Percentiles rank a stretch among this genome's conserved stretches.
phyloP scores from a whole-genome alignment of 345 rosid species.

The Camelina laxa region DNA sequence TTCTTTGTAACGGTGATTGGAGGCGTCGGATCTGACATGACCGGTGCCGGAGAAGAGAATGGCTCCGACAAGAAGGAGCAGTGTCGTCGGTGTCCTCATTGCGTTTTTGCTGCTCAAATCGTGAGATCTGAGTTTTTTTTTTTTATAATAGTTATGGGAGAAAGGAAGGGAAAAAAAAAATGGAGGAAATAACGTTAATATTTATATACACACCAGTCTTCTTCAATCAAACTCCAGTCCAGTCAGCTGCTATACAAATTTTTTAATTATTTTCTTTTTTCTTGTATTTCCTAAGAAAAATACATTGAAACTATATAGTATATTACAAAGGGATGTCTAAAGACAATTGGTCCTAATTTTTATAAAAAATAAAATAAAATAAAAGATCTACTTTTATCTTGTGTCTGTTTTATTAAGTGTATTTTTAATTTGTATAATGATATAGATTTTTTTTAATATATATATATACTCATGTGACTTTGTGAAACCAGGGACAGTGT shows the following conservation, averaged over 20 bases:
- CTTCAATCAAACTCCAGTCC: conserved; percentile 9
- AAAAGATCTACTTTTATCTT: too few species aligned
- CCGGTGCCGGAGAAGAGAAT: conserved; percentile 42
- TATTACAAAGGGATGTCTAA: too few species aligned
- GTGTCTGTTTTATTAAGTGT: too few species aligned
- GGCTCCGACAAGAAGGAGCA: conserved; percentile 52
- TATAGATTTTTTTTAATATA: too few species aligned
- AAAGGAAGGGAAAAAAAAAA: background rate
- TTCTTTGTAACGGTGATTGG: conserved; percentile 72
- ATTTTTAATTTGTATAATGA: too few species aligned
- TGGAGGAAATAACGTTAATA: conserved; percentile 11
- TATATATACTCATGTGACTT: too few species aligned
- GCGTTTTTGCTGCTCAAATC: conserved; percentile 22
- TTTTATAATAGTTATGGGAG: background rate
- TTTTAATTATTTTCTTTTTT: too few species aligned
- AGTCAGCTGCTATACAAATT: background rate
- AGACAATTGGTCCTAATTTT: too few species aligned
- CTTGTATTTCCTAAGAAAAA: too few species aligned
- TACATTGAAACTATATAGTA: too few species aligned
- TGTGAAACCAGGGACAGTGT: too few species aligned
- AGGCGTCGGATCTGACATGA: conserved; percentile 62
- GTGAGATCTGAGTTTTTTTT: background rate
- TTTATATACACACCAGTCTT: conserved; percentile 30
- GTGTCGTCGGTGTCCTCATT: conserved; percentile 37
- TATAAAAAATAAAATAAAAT: too few species aligned